Percentiles rank a stretch among this genome's conserved stretches.
These are phyloP conservation scores for Cyberlindnera mississippiensis DNA, from an alignment of 805 yeast genomes.

Conservation along the genomic window DNA sequence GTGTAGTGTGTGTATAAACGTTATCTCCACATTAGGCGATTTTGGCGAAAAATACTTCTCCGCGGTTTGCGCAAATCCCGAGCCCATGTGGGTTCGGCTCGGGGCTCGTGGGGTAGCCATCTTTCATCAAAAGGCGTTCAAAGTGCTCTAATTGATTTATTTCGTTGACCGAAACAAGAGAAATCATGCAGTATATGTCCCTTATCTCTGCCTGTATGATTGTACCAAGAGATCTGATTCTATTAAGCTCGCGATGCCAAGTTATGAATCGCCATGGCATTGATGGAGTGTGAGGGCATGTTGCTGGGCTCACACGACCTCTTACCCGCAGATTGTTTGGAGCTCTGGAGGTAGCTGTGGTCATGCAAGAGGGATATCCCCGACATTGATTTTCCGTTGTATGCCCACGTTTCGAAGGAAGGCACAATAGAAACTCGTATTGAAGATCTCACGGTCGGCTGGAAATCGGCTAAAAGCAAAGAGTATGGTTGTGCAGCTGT, in stretches of 20 bases:
- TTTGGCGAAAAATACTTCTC: neutral
- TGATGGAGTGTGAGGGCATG: neutral
- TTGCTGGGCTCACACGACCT: neutral
- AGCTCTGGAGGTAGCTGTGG: too few species aligned
- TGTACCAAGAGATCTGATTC: too few species aligned
- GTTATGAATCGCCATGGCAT: too few species aligned
- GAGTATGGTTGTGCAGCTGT: too few species aligned
- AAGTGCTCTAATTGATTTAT: too few species aligned
- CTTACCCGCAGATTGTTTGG: neutral
- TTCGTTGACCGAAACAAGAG: too few species aligned
- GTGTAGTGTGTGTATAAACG: neutral
- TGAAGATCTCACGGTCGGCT: neutral
- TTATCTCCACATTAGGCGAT: neutral
- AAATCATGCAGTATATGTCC: too few species aligned
- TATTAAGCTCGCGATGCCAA: too few species aligned
- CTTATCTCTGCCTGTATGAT: too few species aligned
- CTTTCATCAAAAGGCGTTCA: neutral
- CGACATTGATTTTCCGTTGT: neutral
- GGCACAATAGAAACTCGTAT: neutral
- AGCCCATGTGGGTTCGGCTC: slow-evolving; percentile 1
- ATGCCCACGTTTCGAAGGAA: neutral
- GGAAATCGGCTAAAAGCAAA: neutral
- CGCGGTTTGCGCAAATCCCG: neutral
- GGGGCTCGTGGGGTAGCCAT: neutral
- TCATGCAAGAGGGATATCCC: neutral